Percentiles rank a stretch among this genome's conserved stretches.
Conservation (phyloP, 805 yeast species). For the Candida manassasensis region DNA sequence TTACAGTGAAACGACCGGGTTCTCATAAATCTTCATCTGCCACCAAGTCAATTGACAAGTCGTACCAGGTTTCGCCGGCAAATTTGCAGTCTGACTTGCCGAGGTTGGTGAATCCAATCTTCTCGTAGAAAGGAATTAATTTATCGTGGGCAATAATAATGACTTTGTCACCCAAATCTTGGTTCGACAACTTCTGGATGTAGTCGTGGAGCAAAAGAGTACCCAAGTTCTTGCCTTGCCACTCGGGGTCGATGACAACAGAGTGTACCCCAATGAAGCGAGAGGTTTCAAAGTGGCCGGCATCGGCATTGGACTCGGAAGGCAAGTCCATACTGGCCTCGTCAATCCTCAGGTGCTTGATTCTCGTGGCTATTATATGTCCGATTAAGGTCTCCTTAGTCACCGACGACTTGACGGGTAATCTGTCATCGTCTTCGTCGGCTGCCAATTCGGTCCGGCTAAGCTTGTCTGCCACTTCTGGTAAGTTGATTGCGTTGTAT, state of each 20-base stretch:
- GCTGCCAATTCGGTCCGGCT: constrained; percentile 22
- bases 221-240: constrained; percentile 79
- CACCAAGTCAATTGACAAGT: constrained; percentile 45
- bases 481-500: constrained; percentile 39
- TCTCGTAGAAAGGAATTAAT: constrained; percentile 71
- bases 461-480: constrained; percentile 33
- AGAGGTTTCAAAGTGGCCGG: constrained; percentile 76
- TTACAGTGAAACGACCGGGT: too few species aligned
- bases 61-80: constrained; percentile 61
- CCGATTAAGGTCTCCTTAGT: constrained; percentile 67
- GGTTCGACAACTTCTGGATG: constrained; percentile 83
- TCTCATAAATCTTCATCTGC: constrained; percentile 40
- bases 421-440: constrained; percentile 32
- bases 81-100: constrained; percentile 60
- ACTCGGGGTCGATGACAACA: constrained; percentile 69
- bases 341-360: constrained; percentile 44
- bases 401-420: constrained; percentile 47
- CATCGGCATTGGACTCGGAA: constrained; percentile 22
- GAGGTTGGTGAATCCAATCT: constrained; percentile 69
- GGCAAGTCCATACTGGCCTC: constrained; percentile 62
- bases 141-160: constrained; percentile 67
- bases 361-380: constrained; percentile 76
- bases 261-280: constrained; percentile 77
- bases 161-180: constrained; percentile 76
- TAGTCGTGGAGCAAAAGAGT: constrained; percentile 81